Evolutionary conservation across 108 stramenopile species (phyloP).

Genomic region (Pelagomonas calceolata): DNA sequence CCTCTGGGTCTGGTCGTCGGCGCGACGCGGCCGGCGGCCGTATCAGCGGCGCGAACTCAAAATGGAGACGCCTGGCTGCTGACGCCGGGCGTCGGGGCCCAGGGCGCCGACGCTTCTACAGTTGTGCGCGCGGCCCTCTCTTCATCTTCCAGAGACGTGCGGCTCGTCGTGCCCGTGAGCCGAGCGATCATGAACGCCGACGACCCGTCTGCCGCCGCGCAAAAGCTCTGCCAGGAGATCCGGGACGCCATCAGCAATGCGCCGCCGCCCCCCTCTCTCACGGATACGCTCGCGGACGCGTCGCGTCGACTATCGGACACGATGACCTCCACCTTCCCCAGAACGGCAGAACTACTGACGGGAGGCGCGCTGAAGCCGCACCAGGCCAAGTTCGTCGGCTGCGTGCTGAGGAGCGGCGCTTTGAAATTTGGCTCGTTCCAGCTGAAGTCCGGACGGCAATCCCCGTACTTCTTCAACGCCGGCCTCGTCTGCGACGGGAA

Average conservation of each 20-base stretch:
- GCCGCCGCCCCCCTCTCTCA: conserved; percentile 4
- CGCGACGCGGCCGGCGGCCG: conserved; percentile 78
- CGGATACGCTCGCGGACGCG: no score
- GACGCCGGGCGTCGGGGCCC: conserved; percentile 93
- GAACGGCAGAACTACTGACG: no score
- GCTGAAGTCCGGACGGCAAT: conserved; percentile 89
- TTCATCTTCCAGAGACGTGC: conserved; percentile 68
- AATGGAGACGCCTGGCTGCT: conserved; percentile 80
- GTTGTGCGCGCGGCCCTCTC: conserved; percentile 60
- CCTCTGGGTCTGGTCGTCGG: conserved; percentile 89
- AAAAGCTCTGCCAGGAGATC: conserved; percentile 47
- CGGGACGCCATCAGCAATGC: not conserved
- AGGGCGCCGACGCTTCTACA: conserved; percentile 54
- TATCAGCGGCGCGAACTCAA: conserved; percentile 58
- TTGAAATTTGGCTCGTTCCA: conserved; percentile 88
- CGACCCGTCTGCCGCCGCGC: conserved; percentile 70
- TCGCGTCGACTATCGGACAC: no score
- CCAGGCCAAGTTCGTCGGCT: conserved; percentile 85
- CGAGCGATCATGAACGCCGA: conserved; percentile 70
- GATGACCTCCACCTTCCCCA: no score
- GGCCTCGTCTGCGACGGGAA: conserved; percentile 74
- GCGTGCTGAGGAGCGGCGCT: conserved; percentile 71
- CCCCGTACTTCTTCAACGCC: conserved; percentile 99
- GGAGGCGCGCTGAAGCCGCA: no score
- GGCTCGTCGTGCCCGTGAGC: conserved; percentile 86